Conservation (phyloP, 2,329 filamentous ascomycete species). For the Nemania sp. region DNA sequence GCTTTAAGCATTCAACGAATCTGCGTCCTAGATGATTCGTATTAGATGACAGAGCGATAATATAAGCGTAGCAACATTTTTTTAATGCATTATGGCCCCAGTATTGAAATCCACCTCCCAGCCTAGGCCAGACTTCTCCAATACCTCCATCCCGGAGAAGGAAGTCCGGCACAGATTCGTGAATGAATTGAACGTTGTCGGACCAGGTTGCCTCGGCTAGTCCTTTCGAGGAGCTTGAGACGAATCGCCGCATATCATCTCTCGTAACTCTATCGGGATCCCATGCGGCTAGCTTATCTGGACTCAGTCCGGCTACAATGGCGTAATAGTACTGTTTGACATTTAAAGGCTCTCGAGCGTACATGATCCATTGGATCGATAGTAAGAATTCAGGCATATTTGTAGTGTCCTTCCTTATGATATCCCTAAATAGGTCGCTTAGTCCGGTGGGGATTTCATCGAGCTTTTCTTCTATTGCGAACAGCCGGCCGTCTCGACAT, state of each 20-base stretch:
- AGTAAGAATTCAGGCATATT: conserved; percentile 20
- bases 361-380: conserved; percentile 33
- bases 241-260: conserved; percentile 48
- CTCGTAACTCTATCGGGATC: neutral
- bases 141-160: conserved; percentile 55
- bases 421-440: conserved; percentile 16
- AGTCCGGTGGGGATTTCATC: conserved; percentile 14
- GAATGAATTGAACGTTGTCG: conserved; percentile 63
- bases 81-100: conserved; percentile 54
- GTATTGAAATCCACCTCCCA: conserved; percentile 55
- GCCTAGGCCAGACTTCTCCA: conserved; percentile 49
- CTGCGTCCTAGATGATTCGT: neutral
- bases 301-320: conserved; percentile 8
- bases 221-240: conserved; percentile 62
- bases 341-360: neutral
- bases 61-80: conserved; percentile 18
- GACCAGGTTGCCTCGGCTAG: conserved; percentile 58
- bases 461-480: conserved; percentile 3
- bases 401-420: conserved; percentile 11
- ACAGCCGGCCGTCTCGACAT: neutral
- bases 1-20: too few species aligned
- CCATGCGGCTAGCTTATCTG: neutral
- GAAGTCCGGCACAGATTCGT: conserved; percentile 64
- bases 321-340: conserved; percentile 22
- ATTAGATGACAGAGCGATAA: neutral